Evolutionary conservation across 2,329 filamentous ascomycete genomes (phyloP), one percentile per base, ranked within the genome.

Genomic region (Rutstroemia sp.): DNA sequence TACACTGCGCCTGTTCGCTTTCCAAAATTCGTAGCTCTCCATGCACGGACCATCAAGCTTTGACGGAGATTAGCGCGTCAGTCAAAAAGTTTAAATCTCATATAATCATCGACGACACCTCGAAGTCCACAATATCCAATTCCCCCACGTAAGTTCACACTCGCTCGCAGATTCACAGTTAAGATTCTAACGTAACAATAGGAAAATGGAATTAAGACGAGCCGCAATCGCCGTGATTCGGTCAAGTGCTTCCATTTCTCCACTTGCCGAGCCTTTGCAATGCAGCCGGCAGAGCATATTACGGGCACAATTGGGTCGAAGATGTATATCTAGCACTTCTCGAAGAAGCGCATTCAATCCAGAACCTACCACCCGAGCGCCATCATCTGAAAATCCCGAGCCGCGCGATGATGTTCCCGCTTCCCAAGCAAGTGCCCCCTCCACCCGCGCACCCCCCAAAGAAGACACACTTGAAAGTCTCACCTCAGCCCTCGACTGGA

Each of bases 121-220:
- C 16, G 12, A 50, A 42, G 57, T 14, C 37, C 37, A n/a, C 39
- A 52, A 48, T 45, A 21, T 8, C 30, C 51, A 57, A 54, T 57
- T 48, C 42, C 37, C 34, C 57, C 58, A 57, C 38, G 65, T 66
- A 61, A 47, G 63, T 58, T 16, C 45, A 38, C 16, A 3, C 41
- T 58, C 60, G 57, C 58, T 58, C 54, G 61, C 17, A 17, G 34
- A 14, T 9, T 54, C 39, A 14, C 38, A 19, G 5, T 51, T 54
- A 14, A 10, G 5, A 42, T 2, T 52, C 17, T 61, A 64, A 59
- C 63, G 17, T 2, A 25, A 42, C 25, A 17, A 27, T 30, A 63
- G 60, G 25, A 50, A 50, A 54, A 72, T 72, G 70, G 69, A 71
- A 58, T 49, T 71, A 57, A 65, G 69, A 67, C 63, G 64, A 16